Percentiles rank a stretch among this genome's conserved stretches.
phyloP scores from a whole-genome alignment of 2,329 filamentous ascomycete species.

The Truncatella angustata region DNA sequence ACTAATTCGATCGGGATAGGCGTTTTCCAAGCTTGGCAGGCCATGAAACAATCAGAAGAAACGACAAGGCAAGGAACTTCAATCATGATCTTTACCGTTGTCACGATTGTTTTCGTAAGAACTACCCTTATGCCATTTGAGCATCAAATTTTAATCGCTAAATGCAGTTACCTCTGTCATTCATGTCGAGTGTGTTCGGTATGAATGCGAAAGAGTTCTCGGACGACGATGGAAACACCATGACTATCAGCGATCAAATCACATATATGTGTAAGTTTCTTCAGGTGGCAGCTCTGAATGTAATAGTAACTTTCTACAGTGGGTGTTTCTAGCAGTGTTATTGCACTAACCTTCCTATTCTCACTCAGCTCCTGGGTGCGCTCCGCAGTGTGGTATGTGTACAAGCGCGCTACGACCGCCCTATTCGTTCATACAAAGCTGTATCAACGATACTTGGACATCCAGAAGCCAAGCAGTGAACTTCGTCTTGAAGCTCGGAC shows the following conservation, averaged over 20 bases:
- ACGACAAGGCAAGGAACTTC: slow-evolving; percentile 39
- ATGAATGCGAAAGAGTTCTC: slow-evolving; percentile 32
- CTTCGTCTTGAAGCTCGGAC: not conserved
- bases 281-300: too few species aligned
- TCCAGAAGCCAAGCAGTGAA: not conserved
- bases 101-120: slow-evolving; percentile 45
- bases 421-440: not conserved
- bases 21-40: slow-evolving; percentile 41
- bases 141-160: not conserved
- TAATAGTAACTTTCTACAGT: slow-evolving; percentile 16
- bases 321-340: slow-evolving; percentile 22
- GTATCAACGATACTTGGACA: not conserved
- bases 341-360: slow-evolving; percentile 21
- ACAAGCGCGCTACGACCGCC: not conserved
- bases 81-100: slow-evolving; percentile 45
- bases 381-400: slow-evolving; percentile 10
- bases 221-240: slow-evolving; percentile 9
- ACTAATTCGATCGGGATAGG: slow-evolving; percentile 16
- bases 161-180: slow-evolving; percentile 33
- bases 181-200: slow-evolving; percentile 37
- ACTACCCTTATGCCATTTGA: too few species aligned
- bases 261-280: slow-evolving; percentile 26
- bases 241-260: slow-evolving; percentile 13
- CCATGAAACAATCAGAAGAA: slow-evolving; percentile 37
- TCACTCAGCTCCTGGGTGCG: slow-evolving; percentile 20